phyloP scores from a whole-genome alignment of 441 rosid species.

The Eutrema salsugineum region DNA sequence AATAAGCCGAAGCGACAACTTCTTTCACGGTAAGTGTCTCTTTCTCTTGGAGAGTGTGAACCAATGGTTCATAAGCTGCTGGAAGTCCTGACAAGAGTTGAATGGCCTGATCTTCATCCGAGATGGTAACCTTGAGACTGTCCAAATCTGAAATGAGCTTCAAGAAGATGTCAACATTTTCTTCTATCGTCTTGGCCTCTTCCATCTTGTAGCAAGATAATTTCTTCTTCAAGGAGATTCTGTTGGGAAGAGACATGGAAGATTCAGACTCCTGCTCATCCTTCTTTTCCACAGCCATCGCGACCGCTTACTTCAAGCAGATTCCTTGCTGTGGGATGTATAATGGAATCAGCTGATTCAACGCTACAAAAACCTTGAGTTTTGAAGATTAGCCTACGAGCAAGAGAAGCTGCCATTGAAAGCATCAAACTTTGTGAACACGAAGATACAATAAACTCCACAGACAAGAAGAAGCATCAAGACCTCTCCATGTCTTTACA shows the following conservation, averaged over 20 bases:
- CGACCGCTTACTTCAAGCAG: constrained; percentile 67
- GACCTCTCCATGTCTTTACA: constrained; percentile 71
- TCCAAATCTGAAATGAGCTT: no score
- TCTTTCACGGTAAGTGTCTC: no score
- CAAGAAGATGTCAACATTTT: no score
- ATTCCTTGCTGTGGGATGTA: constrained; percentile 64
- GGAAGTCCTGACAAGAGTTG: neutral
- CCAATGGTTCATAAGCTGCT: neutral
- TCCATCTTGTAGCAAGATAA: no score
- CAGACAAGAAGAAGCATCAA: constrained; percentile 67
- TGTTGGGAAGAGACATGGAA: no score
- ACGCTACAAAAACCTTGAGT: constrained; percentile 83
- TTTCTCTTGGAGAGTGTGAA: neutral
- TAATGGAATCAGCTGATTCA: constrained; percentile 85
- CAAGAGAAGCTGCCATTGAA: constrained; percentile 54
- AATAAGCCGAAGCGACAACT: no score
- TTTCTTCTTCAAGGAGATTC: neutral
- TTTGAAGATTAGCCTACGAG: constrained; percentile 64
- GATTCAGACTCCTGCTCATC: no score
- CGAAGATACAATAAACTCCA: constrained; percentile 91
- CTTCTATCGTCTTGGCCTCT: no score
- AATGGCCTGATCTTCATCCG: neutral
- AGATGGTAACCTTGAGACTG: no score
- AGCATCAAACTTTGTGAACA: constrained; percentile 70
- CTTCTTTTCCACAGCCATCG: no score